Evolutionary conservation across 805 yeast species (phyloP), one percentile per base, ranked within the genome.

Genomic region (Saccharomycopsis amapae): DNA sequence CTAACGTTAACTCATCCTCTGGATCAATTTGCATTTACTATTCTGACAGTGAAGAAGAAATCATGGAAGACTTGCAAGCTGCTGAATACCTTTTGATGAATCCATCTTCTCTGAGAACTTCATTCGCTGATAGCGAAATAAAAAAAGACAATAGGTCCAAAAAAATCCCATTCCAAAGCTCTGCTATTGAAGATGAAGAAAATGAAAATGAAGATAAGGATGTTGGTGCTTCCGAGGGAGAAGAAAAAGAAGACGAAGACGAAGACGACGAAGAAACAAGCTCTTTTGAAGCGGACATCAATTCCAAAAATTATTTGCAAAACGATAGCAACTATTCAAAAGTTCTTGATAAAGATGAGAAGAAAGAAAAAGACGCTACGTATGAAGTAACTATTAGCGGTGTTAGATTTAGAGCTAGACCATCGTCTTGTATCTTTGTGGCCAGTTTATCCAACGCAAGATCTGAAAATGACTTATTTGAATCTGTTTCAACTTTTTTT

Each of bases 391-490:
- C 42, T 20, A 31, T 45, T 19, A 26, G 30, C 13, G 49, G 49
- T 13, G 18, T 40, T 9, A 39, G 28, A 23, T 31, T 62, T 41
- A 65, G 73, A 34, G 85, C 83, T 5, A 71, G 83, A 39, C 96
- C 96, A 13, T 81, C 95, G 0, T 78, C 94, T 1, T 85, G 95
- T 62, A 84, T 86, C 2, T 86, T 87, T 66, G 95, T 86, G 46
- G 95, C 95, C n/a, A 79, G 90, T 61, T 73, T 87, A 44, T 73
- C 85, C 5, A 72, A 89, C 0, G 63, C 68, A 35, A 64, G 72
- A 41, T 60, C 80, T 3, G 96, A 88, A 62, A 89, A 83, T 58
- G 79, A 80, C 39, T 69, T 88, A 45, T 75, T 82, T 57, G 60
- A 71, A 26, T 76, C 90, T 0, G 93, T 87, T 4, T 73, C 79